Percentiles rank a stretch among this genome's conserved stretches.
These are phyloP conservation scores for Leccinum olivaceopallidum DNA, from an alignment of 768 basidiomycete genomes.

Conservation along the genomic window DNA sequence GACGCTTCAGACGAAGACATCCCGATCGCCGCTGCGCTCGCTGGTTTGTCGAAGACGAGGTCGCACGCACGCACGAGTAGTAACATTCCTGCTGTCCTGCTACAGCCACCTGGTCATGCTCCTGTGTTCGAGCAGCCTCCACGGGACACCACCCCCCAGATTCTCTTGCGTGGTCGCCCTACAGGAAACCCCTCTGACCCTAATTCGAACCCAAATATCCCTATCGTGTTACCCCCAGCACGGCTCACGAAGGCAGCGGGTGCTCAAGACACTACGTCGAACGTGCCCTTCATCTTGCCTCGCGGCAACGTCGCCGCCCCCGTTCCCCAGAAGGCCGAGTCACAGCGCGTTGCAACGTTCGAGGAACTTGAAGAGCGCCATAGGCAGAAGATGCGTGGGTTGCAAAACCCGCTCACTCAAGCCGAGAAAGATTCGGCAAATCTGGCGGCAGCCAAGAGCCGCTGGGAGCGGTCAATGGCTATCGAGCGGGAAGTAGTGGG, in stretches of 20 bases:
- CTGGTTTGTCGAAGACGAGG: slow-evolving; percentile 14
- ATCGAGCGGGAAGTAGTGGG: slow-evolving; percentile 74
- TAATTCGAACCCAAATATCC: slow-evolving; percentile 26
- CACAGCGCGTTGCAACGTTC: slow-evolving; percentile 68
- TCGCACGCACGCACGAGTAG: slow-evolving; percentile 19
- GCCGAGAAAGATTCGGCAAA: slow-evolving; percentile 78
- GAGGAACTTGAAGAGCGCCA: slow-evolving; percentile 89
- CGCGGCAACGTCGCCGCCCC: slow-evolving; percentile 43
- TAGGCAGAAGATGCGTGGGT: slow-evolving; percentile 74
- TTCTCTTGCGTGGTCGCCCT: slow-evolving; percentile 25
- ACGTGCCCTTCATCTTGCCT: slow-evolving; percentile 46
- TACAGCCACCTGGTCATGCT: slow-evolving; percentile 33
- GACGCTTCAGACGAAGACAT: slow-evolving; percentile 37
- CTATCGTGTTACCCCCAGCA: slow-evolving; percentile 33
- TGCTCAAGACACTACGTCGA: slow-evolving; percentile 31
- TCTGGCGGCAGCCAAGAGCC: slow-evolving; percentile 68
- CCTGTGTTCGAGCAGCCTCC: slow-evolving; percentile 28
- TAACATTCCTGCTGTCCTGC: slow-evolving; percentile 28
- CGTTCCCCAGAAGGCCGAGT: slow-evolving; percentile 49
- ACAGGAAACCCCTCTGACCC: slow-evolving; percentile 20
- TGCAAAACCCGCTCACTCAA: slow-evolving; percentile 84
- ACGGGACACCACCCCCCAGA: slow-evolving; percentile 20
- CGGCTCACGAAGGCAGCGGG: slow-evolving; percentile 37
- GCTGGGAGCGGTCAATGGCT: slow-evolving; percentile 80
- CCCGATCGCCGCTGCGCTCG: slow-evolving; percentile 30